Base-by-base conservation (phyloP, 2,329 filamentous ascomycete genomes). In the Penicillium sp. region DNA sequence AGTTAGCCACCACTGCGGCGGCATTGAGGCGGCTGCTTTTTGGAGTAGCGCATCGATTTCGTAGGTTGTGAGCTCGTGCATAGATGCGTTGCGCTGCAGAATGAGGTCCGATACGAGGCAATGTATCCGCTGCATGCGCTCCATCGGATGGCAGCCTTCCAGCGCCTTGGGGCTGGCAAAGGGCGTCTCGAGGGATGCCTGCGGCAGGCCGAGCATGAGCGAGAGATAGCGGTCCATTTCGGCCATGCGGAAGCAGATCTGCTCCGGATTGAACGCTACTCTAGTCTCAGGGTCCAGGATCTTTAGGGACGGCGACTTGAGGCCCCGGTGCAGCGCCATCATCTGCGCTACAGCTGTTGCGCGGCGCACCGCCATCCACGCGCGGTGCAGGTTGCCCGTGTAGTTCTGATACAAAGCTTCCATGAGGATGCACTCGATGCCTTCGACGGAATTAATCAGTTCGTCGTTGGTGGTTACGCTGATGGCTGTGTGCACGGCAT, bases 1-100 rank as follows among this genome's bases (percentile, higher is more conserved):
- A 8, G 65, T 56, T 4, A 74, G 66, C 82, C 81, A 84, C 79
- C 81, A 84, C 3, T 74, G 64, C 0, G 68, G 55, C 0, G 73
- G 69, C 68, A 83, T 74, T 11, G 66, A 63, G n/a, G 67, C 66
- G 2, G 74, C 71, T 0, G 77, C 74, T 3, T 68, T 65, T 18
- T 78, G 75, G 4, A 84, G 69, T 20, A 75, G 58, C 40, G 57
- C 59, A 58, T 83, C 79, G 26, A 74, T 65, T 47, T 82, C 77
- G 18, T 80, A 75, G 2, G 74, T 70, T 28, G 75, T 71, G 3
- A 76, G 63, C 5, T 72, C 64, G n/a, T 69, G 52, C 11, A 58
- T 5, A 8, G 53, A 0, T 72, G 70, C 64, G 47, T 82, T 83
- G 2, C 81, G 75, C 40, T 80, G 76, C 6, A 82, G 73, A 43